Evolutionary conservation across 139 green algal genomes (phyloP), one percentile per base, ranked within the genome.

Genomic region (Ulvella scutata): DNA sequence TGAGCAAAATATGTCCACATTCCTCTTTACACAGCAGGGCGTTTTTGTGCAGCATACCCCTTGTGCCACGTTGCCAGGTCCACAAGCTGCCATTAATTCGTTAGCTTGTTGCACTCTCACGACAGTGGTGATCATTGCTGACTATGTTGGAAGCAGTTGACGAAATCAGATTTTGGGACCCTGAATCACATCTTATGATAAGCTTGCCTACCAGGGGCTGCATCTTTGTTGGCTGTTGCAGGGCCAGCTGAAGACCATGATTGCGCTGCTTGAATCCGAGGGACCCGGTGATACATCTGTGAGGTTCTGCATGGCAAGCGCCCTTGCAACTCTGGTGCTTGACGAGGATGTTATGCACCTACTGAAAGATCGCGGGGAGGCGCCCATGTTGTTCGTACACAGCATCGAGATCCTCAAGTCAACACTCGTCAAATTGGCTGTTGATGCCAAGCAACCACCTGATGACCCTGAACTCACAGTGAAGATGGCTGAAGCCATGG

Each of bases 251-350:
- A 43, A 76, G 61, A 35, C 21, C 26, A 23, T 76, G 21, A 43
- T 79, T 29, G 37, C 20, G 17, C 67, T 82, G 44, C 40, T 79
- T 34, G 62, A 62, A 31, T 26, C 77, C 6, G 9, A 43, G 67
- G 75, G 78, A 9, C 81, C 79, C n/a, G 82, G 82, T 21, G 67
- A 77, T 38, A 36, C 43, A 3, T 79, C 83, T 62, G 79, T 93
- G 39, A 80, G 86, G 62, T 90, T 89, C 79, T 90, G 82, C 79
- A 86, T 90, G 81, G 85, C 84, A 3, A 84, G 80, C 9, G 72
- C 88, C 43, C 84, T 93, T 73, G 85, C 88, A n/a, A 89, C 84
- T 3, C 74, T 93, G 76, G 87, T 93, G 76, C 79, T 93, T 61
- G 88, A 93, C 75, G 85, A 91, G 31, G 80, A 81, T 4, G 78